Conservation (phyloP, 116 monocot species). For the Trichopus zeylanicus region DNA sequence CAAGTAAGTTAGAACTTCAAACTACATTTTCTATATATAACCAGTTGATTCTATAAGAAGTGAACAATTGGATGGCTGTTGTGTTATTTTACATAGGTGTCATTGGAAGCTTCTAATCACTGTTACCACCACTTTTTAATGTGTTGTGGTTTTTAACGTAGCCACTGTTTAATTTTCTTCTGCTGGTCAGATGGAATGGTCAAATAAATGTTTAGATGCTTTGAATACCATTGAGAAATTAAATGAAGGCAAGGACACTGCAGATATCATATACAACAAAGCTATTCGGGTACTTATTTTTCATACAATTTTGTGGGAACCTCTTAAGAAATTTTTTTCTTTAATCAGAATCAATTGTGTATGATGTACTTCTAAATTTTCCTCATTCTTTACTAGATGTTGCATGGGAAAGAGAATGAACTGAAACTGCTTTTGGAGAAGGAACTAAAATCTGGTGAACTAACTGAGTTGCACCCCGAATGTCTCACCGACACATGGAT, state of each 20-base stretch:
- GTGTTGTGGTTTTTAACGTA: neutral
- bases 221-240: conserved; percentile 41
- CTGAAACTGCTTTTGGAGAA: conserved; percentile 37
- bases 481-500: conserved; percentile 97
- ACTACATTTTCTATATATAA: no score
- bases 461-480: conserved; percentile 64
- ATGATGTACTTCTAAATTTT: neutral
- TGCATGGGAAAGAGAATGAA: conserved; percentile 68
- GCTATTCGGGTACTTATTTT: conserved; percentile 47
- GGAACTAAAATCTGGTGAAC: conserved; percentile 67
- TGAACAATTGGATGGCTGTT: no score
- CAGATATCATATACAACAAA: conserved; percentile 64
- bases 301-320: neutral
- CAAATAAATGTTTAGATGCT: conserved; percentile 52
- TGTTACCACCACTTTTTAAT: neutral
- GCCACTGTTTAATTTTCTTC: neutral
- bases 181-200: conserved; percentile 67
- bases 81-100: no score
- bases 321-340: no score
- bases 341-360: no score
- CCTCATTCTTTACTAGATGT: conserved; percentile 34
- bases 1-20: no score
- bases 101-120: no score
- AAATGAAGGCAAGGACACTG: conserved; percentile 53
- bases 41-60: no score